Evolutionary conservation across 192 early-diverging fungal species (phyloP), one percentile per base, ranked within the genome.

Genomic region (Phycomyces nitens): DNA sequence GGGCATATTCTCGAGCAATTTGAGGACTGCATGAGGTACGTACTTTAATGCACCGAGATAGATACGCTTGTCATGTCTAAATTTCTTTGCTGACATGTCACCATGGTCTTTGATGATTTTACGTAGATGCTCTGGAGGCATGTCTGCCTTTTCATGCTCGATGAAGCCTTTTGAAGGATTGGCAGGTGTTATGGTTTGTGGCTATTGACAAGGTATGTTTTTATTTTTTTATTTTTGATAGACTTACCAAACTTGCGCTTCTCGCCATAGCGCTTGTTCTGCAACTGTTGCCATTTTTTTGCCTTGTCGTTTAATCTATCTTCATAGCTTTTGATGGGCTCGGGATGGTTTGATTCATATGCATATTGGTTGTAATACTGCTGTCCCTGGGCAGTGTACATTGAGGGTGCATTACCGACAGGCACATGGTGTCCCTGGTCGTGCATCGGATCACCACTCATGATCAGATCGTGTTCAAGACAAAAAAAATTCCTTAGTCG

Each of bases 21-120:
- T 99, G 22, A 99, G 75, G 29, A 99, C 95, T 2, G 97, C 96
- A 66, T 99, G 97, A 1, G 97, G 97, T 15, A 99, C 89, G 74
- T 98, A 98, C 76, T 99, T 99, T 23, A 99, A 83, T 14, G 97
- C 97, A 40, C 97, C 97, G 44, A 99, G 83, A 70, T 98, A 99
- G 38, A 98, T 92, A 59, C 97, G 92, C 73, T 98, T 98, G 82
- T 99, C 97, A 58, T 97, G 92, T 50, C 93, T 77, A 71, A 89
- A 99, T 78, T 97, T 98, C 75, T 94, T 94, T 40, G 87, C 88
- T 20, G 95, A 93, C 97, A 99, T 99, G 80, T 99, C 97, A 53
- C 97, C 97, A 68, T 98, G 97, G 71, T 99, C 97, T 73, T 93
- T 94, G 74, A 98, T 94, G 76, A 99, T 97, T 71, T 99, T 98